Conservation (phyloP, 2,329 filamentous ascomycete genomes). For the Trichoderma hamatum region DNA sequence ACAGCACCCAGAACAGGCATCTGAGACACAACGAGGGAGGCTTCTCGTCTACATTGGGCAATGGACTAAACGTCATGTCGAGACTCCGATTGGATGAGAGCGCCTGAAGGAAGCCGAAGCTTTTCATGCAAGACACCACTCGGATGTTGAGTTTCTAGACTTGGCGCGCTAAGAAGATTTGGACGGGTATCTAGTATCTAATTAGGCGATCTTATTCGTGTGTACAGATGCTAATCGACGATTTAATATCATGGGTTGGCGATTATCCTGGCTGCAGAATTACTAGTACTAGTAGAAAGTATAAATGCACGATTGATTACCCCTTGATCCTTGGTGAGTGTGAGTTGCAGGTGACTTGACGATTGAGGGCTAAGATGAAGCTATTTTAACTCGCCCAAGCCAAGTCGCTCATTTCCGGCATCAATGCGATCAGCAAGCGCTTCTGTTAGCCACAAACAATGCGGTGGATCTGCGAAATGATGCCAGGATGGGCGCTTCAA, state of each 20-base stretch:
- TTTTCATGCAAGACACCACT: slow-evolving; percentile 13
- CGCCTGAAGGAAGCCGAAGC: background rate
- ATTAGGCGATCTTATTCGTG: slow-evolving; percentile 5
- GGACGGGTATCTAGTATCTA: slow-evolving; percentile 19
- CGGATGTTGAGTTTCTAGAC: background rate
- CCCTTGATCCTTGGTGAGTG: background rate
- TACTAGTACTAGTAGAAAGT: background rate
- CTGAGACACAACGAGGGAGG: background rate
- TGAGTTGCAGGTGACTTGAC: background rate
- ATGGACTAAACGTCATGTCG: background rate
- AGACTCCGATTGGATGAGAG: background rate
- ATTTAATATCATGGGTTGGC: slow-evolving; percentile 13
- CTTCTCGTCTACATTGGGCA: background rate
- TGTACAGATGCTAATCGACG: slow-evolving; percentile 13
- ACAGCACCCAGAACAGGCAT: background rate
- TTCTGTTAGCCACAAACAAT: background rate
- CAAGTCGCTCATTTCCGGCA: slow-evolving; percentile 23
- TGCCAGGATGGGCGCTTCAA: background rate
- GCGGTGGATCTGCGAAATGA: slow-evolving; percentile 8
- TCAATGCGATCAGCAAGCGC: slow-evolving; percentile 17
- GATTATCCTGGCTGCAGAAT: background rate
- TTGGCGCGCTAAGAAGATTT: slow-evolving; percentile 14
- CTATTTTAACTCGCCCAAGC: slow-evolving; percentile 13
- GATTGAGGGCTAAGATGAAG: slow-evolving; percentile 12
- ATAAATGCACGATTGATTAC: background rate